Evolutionary conservation across 805 yeast species (phyloP), one percentile per base, ranked within the genome.

Genomic region (Kodamaea sagamina): DNA sequence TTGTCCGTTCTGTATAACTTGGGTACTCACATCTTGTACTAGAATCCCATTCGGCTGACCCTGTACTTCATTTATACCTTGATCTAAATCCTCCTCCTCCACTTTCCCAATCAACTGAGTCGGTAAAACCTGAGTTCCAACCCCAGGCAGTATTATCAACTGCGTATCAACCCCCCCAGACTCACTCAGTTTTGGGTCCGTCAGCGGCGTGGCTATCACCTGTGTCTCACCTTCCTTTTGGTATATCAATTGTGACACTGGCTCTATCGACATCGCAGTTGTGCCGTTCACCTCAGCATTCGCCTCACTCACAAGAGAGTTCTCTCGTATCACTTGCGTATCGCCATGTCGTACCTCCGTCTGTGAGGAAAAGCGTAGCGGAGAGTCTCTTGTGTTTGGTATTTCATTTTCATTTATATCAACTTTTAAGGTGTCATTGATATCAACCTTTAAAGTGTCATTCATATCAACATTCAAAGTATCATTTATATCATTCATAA

Each of bases 251-350:
- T 41, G 44, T 12, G 39, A 22, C 4, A 34, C 36, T 12, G 34
- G 34, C 12, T 34, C 39, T 15, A 43, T 37, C 10, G 41, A 38
- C 42, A 43, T 39, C 8, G 28, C 36, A 5, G 21, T 35, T 8
- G 42, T 39, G 19, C 16, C 38, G 12, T 35, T 24, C 11, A 21
- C 17, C 7, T 37, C 40, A 8, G 19, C 37, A 21, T 34, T 19
- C 27, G 37, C 8, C 6, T 21, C 24, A 6, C 24, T 21, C 6
- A 21, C 24, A 6, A 6, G 8, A 21, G 24, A 34, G 26, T 27
- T 32, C n/a, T 19, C 38, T 28, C 44, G 44, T 29, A 42, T 36
- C 16, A 22, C 28, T 17, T 41, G 44, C 5, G 44, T 42, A 17
- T 32, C 38, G 4, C 32, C 32, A 21, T 21, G 24, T 21, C 24